Evolutionary conservation across 768 basidiomycete species (phyloP).

Genomic region (Mycena floridula): DNA sequence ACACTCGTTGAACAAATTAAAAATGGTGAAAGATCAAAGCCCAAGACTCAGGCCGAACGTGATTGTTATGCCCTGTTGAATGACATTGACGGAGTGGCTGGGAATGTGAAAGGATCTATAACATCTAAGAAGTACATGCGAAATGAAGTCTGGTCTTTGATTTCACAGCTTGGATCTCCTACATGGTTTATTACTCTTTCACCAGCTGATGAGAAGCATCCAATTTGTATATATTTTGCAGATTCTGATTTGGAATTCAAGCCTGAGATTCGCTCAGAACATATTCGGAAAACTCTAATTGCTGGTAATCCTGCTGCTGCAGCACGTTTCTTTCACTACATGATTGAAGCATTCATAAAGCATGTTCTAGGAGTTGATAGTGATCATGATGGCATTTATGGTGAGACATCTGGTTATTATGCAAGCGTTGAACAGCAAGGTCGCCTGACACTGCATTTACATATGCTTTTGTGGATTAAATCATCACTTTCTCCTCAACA

Average conservation of each 20-base stretch:
- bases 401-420: slow-evolving; percentile 12
- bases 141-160: slow-evolving; percentile 6
- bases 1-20: not conserved
- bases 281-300: not conserved
- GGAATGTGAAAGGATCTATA: slow-evolving; percentile 1
- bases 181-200: slow-evolving; percentile 1
- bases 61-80: slow-evolving; percentile 3
- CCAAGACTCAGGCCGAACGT: slow-evolving; percentile 1
- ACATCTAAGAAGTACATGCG: slow-evolving; percentile 5
- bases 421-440: slow-evolving; percentile 16
- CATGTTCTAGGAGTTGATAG: slow-evolving; percentile 3
- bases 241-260: slow-evolving; percentile 4
- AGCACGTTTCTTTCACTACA: slow-evolving; percentile 14
- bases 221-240: slow-evolving; percentile 15
- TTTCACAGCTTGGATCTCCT: slow-evolving; percentile 6
- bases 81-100: slow-evolving; percentile 5
- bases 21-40: not conserved
- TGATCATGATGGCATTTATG: slow-evolving; percentile 8
- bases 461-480: no score
- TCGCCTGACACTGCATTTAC: slow-evolving; percentile 11
- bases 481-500: no score
- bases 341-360: slow-evolving; percentile 11
- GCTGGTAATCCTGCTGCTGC: slow-evolving; percentile 11
- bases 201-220: slow-evolving; percentile 13
- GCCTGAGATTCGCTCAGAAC: not conserved